Base-by-base conservation (phyloP, 441 rosid genomes). In the Erodium chrysanthum region DNA sequence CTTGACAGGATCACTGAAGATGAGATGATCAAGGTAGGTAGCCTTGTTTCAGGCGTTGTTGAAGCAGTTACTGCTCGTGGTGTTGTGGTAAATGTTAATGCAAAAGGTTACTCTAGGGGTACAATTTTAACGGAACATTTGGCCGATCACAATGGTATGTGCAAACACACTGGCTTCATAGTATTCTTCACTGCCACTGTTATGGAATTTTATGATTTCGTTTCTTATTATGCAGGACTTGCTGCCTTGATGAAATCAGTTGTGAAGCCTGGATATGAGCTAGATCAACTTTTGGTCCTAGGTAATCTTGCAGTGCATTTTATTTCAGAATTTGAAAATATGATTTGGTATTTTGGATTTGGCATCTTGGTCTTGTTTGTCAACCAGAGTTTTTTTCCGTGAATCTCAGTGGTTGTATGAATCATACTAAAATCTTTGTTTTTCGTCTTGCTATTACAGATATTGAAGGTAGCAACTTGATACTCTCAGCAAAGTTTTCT, bases 71-170 rank as follows among this genome's bases (percentile, higher is more conserved):
- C 86, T 65, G 79, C 91, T 59, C 78, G 74, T 82, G 84, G 81
- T 50, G 82, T 90, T 58, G 64, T 81, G 74, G 84, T 95, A 62
- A 79, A 74, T 76, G 84, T 90, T 71, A 84, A 83, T 56, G 84
- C 84, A 35, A 87, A 81, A 76, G 83, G 81, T 70, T 70, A 80
- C 75, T 74, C 80, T 71, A 90, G 80, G 87, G 98, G 99, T 73
- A 85, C 83, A 76, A 78, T 95, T 75, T 75, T 83, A 59, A 72
- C 80, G 48, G 96, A 91, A 76, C 99, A 95, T 80, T 78, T 95
- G 83, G 88, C 97, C 60, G 99, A 95, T 79, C 91, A 84, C 78
- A 91, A 82, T 76, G 99, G 99, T 95, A 85, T 63, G 67, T 70
- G 84, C 64, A 68, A 68, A 66, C 71, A 78, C 48, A 46, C 11